Evolutionary conservation across 148 eudicot species (phyloP).

Genomic region (Hydrangea macrophylla): DNA sequence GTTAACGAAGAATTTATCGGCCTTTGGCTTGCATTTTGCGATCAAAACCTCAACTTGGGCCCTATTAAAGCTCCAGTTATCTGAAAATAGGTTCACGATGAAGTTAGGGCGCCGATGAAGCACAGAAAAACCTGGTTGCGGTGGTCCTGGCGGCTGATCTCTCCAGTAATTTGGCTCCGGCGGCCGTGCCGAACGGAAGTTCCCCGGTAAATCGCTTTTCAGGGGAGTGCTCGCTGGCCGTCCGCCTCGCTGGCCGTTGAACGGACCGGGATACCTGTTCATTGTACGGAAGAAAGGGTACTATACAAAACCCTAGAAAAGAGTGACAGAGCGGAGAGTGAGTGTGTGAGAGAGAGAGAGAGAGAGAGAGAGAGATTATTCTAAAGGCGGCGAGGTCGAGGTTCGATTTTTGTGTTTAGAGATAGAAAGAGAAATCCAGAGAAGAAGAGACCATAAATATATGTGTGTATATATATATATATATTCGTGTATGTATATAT

Average conservation of each 20-base stretch:
- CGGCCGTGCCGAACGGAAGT: background rate
- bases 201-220: background rate
- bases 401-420: background rate
- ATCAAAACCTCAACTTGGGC: conserved; percentile 28
- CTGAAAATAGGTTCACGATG: conserved; percentile 29
- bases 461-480: no score
- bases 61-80: background rate
- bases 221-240: background rate
- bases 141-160: conserved; percentile 25
- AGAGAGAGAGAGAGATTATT: no score
- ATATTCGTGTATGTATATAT: no score
- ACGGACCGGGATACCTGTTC: background rate
- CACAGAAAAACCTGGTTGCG: conserved; percentile 1
- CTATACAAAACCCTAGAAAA: conserved; percentile 16
- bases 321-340: background rate
- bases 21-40: conserved; percentile 11
- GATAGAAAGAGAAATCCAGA: no score
- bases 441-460: no score
- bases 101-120: conserved; percentile 21
- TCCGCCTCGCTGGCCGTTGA: background rate
- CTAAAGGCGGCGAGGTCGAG: background rate
- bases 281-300: background rate
- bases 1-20: conserved; percentile 12
- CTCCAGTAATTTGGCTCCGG: conserved; percentile 13
- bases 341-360: no score